Evolutionary conservation across 1,284 basidiomycete species (phyloP), one percentile per base, ranked within the genome.

Genomic region (Fomitopsis palustris): DNA sequence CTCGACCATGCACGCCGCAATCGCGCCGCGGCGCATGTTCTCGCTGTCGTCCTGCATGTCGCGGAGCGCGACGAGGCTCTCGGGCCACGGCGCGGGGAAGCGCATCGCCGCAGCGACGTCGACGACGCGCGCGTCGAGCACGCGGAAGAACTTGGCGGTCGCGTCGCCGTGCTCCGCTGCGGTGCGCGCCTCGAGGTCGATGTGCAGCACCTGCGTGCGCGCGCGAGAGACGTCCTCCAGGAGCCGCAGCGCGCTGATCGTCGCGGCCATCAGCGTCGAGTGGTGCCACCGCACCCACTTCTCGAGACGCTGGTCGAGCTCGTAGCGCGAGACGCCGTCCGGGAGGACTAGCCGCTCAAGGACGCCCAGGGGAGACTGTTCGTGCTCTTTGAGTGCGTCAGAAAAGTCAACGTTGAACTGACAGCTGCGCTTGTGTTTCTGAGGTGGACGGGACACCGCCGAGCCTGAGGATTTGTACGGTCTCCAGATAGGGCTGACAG

Each of bases 301-400:
- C 57, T 69, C 70, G 55, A 71, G 66, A 25, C 65, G 68, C 60
- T 68, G 62, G 62, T 71, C 68, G 52, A 71, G 65, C 61, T 69
- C 68, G 61, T 64, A 62, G 47, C 66, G 42, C 3, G 67, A 64
- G 53, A 69, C 57, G 57, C 66, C 65, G 62, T 67, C 67, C 37
- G 68, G 68, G 55, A 69, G 65, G 37, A 57, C 35, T 27, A 64
- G 57, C 12, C 64, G 61, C 35, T 66, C 63, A 33, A 69, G 51
- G 19, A 56, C 8, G 23, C 67, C 63, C 17, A 39, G 12, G 6
- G 61, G 64, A 7, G 63, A 65, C 45, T 35, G 53, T 17, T 62
- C 60, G 59, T 66, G 61, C 51, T 62, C 57, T 31, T 65, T 62
- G 37, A 69, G 64, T 14, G 61, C 56, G 19, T 57, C 57, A 6